Conservation (phyloP, 2,329 filamentous ascomycete species). For the Chaetomium sp. region DNA sequence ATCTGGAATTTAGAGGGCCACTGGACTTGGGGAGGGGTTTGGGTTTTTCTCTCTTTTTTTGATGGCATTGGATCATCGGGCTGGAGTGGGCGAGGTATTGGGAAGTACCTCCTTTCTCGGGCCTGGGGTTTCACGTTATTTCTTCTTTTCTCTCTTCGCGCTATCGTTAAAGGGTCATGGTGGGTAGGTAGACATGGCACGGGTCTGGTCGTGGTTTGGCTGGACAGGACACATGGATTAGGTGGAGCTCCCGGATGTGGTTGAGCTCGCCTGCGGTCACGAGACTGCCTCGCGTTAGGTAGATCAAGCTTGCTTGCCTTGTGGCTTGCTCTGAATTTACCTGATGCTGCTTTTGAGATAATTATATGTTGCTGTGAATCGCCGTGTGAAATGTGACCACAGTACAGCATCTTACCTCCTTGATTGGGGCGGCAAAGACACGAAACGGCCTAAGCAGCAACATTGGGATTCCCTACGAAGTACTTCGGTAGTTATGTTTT, state of each 20-base stretch:
- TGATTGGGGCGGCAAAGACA: background rate
- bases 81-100: background rate
- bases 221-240: slow-evolving; percentile 4
- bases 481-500: too few relatives aligned
- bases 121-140: slow-evolving; percentile 3
- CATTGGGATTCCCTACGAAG: too few relatives aligned
- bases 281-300: slow-evolving; percentile 1
- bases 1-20: background rate
- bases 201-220: background rate
- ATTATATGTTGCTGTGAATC: background rate
- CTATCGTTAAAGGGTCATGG: slow-evolving; percentile 17
- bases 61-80: background rate
- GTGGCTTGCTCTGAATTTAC: slow-evolving; percentile 9
- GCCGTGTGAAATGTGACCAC: background rate
- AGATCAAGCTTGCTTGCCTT: background rate
- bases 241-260: background rate
- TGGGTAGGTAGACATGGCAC: background rate
- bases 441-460: background rate
- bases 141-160: slow-evolving; percentile 8
- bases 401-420: background rate
- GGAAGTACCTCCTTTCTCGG: background rate
- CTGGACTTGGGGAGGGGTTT: background rate
- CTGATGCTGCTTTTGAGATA: background rate
- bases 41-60: too few relatives aligned
- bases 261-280: background rate